Conservation (phyloP, 2,329 filamentous ascomycete species). For the Colletotrichum cuscutae region DNA sequence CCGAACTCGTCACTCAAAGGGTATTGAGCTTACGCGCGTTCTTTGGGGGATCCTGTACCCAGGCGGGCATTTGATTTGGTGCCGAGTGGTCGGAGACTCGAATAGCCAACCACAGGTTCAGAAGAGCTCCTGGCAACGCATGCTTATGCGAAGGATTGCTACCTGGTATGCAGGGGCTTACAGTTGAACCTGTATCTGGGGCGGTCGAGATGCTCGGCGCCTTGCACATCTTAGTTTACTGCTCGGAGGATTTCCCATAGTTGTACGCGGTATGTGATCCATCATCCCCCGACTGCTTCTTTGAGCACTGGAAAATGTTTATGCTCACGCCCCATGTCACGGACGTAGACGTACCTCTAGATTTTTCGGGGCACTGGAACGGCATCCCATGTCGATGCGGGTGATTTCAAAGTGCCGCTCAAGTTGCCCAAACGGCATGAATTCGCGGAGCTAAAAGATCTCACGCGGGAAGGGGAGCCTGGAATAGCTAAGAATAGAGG, state of each 20-base stretch:
- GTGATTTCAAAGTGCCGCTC: conserved; percentile 19
- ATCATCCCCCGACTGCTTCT: background rate
- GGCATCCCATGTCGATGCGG: conserved; percentile 17
- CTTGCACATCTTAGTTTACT: conserved; percentile 8
- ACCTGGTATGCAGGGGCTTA: background rate
- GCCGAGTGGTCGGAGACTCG: background rate
- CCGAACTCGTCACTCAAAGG: conserved; percentile 13
- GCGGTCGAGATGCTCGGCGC: conserved; percentile 21
- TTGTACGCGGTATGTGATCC: background rate
- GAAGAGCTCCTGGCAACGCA: background rate
- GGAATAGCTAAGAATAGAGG: conserved; percentile 25
- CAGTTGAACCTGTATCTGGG: background rate
- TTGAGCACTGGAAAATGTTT: background rate
- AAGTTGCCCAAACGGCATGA: conserved; percentile 20
- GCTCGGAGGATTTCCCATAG: background rate
- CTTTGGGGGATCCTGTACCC: background rate
- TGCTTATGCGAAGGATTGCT: background rate
- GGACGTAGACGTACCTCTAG: background rate
- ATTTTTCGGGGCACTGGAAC: background rate
- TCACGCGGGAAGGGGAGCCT: background rate
- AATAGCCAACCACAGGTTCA: background rate
- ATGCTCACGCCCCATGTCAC: background rate
- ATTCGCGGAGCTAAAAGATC: conserved; percentile 13
- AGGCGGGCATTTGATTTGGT: background rate
- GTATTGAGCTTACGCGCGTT: conserved; percentile 17